A percentile compares a stretch with the other conserved stretches of the same genome.
Evolutionary conservation across 208 protist species (phyloP).

Genomic region (Sergeia podlipaevii): DNA sequence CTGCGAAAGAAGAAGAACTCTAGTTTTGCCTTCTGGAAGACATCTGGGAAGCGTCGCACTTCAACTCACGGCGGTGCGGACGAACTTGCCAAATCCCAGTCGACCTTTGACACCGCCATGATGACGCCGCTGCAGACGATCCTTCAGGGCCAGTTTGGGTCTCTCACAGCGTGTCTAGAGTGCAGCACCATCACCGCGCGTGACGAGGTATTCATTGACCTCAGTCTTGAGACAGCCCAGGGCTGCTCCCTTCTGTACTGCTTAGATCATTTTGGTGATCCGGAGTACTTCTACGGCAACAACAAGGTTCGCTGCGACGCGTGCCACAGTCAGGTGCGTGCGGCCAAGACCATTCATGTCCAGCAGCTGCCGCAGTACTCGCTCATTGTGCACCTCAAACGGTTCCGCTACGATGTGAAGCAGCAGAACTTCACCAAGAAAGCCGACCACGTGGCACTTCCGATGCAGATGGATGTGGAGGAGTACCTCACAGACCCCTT

Average conservation of each 20-base stretch:
- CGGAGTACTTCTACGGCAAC: conserved; percentile 71
- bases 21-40: conserved; percentile 28
- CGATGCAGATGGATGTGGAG: conserved; percentile 81
- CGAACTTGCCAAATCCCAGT: not conserved
- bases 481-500: conserved; percentile 53
- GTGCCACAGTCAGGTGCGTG: conserved; percentile 57
- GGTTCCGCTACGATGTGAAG: conserved; percentile 87
- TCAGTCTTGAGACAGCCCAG: conserved; percentile 76
- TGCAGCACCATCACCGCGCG: conserved; percentile 55
- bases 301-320: conserved; percentile 86
- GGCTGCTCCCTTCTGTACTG: conserved; percentile 78
- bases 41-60: too few relatives aligned
- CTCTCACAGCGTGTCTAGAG: conserved; percentile 71
- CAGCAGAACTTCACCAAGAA: conserved; percentile 68
- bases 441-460: conserved; percentile 83
- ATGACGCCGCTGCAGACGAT: conserved; percentile 71
- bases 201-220: conserved; percentile 81
- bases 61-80: not conserved
- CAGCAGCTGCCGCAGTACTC: conserved; percentile 83
- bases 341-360: conserved; percentile 80
- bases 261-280: conserved; percentile 64
- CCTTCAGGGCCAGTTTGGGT: conserved; percentile 69
- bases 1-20: conserved; percentile 38
- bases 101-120: too few relatives aligned
- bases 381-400: conserved; percentile 88